Base-by-base conservation (phyloP, 2,329 filamentous ascomycete genomes). In the Nemania bipapillata region DNA sequence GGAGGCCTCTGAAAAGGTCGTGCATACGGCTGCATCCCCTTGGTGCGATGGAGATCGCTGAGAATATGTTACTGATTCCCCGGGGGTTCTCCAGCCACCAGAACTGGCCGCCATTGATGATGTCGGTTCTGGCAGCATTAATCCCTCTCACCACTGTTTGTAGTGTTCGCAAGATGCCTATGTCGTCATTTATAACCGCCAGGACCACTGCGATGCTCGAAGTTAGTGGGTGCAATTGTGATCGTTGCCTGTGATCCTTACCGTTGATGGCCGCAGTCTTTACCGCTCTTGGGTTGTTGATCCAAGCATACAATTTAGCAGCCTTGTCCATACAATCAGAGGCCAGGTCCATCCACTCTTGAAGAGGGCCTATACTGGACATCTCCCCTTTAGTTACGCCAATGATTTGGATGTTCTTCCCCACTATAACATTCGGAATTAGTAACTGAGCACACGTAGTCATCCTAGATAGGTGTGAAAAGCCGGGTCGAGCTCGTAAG, bases 41-140 rank as follows among this genome's bases (percentile, higher is more conserved):
- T 15, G 74, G 72, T 8, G 15, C 66, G 9, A 78, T 72, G 2
- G 78, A 78, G 28, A 79, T 72, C 47, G 77, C 77, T 0, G 77
- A 79, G 65, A 80, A 80, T 7, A 80, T 73, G 55, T 79, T 79
- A 63, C 75, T 74, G 9, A 79, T 68, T 1, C 77, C 78, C 49
- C 72, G 73, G 63, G 73, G 66, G 52, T 79, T 80, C 22, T 77
- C 74, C n/a, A 58, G 54, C 78, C 78, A 79, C 77, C 77, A 79
- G 4, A 32, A 32, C n/a, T 73, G 72, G 2, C 78, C 77, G 7
- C 77, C 77, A 53, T 72, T 76, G 30, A 79, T 76, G 37, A 75
- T 76, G 53, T 72, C 70, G 4, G 63, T 69, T 47, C 74, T 74
- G 17, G 74, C 75, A 26, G 69, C 54, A 55, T 66, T 64, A 35